Conservation (phyloP, 805 yeast species). For the Kodamaea kaohsiungensis region DNA sequence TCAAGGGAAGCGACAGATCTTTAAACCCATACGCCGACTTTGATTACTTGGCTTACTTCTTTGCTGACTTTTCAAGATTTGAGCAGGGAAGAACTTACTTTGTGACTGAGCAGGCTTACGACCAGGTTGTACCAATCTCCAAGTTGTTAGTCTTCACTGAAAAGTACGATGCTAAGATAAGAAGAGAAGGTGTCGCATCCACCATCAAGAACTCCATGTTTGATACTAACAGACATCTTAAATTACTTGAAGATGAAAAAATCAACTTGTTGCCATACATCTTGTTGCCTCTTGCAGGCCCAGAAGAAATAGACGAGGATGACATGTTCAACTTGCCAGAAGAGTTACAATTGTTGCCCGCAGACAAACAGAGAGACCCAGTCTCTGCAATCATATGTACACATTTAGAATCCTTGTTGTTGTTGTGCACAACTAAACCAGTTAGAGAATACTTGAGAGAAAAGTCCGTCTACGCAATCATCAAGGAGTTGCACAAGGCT, state of each 20-base stretch:
- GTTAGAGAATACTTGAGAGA: slow-evolving; percentile 77
- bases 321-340: slow-evolving; percentile 88
- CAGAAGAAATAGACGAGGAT: slow-evolving; percentile 75
- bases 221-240: slow-evolving; percentile 68
- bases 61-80: slow-evolving; percentile 86
- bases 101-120: slow-evolving; percentile 69
- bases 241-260: slow-evolving; percentile 56
- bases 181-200: slow-evolving; percentile 92
- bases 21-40: slow-evolving; percentile 72
- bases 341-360: slow-evolving; percentile 76
- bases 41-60: slow-evolving; percentile 84
- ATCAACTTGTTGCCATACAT: slow-evolving; percentile 81
- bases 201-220: slow-evolving; percentile 88
- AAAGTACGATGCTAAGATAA: slow-evolving; percentile 68
- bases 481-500: slow-evolving; percentile 81
- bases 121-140: slow-evolving; percentile 75
- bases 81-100: slow-evolving; percentile 75
- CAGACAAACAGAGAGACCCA: slow-evolving; percentile 78
- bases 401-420: slow-evolving; percentile 76
- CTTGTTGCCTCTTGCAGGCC: slow-evolving; percentile 76
- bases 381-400: slow-evolving; percentile 60
- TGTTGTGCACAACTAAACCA: slow-evolving; percentile 72
- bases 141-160: slow-evolving; percentile 82
- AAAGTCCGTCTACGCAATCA: slow-evolving; percentile 81
- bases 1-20: slow-evolving; percentile 73